Evolutionary conservation across 305 asterid genomes (phyloP).

Genomic region (Solanum hybrid): DNA sequence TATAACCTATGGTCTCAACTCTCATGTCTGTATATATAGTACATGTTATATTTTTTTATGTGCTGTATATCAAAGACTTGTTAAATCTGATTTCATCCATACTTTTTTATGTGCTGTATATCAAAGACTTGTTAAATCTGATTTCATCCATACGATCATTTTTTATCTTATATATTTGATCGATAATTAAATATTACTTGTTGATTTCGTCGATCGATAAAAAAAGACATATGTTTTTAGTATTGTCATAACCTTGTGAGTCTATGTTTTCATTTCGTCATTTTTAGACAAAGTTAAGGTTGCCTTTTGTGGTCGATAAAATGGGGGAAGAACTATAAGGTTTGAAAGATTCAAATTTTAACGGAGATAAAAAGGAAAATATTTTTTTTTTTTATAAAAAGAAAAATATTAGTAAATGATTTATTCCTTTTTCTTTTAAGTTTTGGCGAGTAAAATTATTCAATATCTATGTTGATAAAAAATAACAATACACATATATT

Average conservation of each 20-base stretch:
- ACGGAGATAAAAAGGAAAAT: not conserved
- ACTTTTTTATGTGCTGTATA: not conserved
- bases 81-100: too few relatives aligned
- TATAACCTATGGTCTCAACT: not conserved
- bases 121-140: not conserved
- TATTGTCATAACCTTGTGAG: too few relatives aligned
- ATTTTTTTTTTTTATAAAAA: not conserved
- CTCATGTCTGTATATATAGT: not conserved
- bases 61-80: too few relatives aligned
- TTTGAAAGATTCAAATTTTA: not conserved
- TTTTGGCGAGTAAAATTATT: not conserved
- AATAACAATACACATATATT: not conserved
- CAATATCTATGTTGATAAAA: not conserved
- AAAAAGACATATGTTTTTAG: too few relatives aligned
- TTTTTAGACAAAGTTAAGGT: not conserved
- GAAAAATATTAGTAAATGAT: not conserved
- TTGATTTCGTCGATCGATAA: too few relatives aligned
- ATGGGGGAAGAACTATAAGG: not conserved
- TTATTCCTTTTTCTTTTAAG: not conserved
- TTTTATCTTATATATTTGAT: not conserved
- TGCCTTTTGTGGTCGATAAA: not conserved
- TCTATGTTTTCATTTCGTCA: not conserved
- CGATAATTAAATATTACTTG: too few relatives aligned
- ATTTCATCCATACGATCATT: not conserved
- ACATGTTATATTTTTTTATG: not conserved